Base-by-base conservation (phyloP, 495 filamentous ascomycete species). In the Penicillium paradoxum region DNA sequence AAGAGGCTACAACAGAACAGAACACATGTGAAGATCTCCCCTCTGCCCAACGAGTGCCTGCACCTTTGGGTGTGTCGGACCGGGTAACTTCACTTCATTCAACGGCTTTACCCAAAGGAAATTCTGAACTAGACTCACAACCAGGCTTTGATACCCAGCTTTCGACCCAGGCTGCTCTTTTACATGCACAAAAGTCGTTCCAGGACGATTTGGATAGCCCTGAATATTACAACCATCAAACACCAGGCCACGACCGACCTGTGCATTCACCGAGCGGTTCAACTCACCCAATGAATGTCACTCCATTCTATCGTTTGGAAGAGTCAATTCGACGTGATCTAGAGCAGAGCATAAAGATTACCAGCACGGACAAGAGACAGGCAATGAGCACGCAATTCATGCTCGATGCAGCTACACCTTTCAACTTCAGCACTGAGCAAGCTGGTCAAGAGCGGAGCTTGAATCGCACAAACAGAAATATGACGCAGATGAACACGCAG, bases 311-410 rank as follows among this genome's bases (percentile, higher is more conserved):
- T 36, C 53, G 48, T 5, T 27, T 72, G 10, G 59, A 52, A 17
- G 54, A 55, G 0, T 55, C 56, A 4, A 42, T 56, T 30, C 49
- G 30, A 29, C 46, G 24, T 30, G 14, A 30, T 15, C 22, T 47
- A 8, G 38, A 19, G 27, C 45, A 13, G 24, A 55, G 36, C 44
- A 27, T 49, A 8, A 40, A 38, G 21, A 22, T 43, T 9, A 37
- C 49, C 5, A 51, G 48, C n/a, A 61, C 57, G 6, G 55, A 53
- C 10, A 56, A 40, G 22, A 51, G 48, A 11, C 67, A 65, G 39
- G 66, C 68, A 22, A 68, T 76, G 52, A 78, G 72, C 54, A 80
- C 77, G 4, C 78, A 80, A 60, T 71, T 60, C 38, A 73, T 79
- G 63, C 67, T 80, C 22, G 74, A 79, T 54, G 69, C 72, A 9